Evolutionary conservation across 768 basidiomycete species (phyloP), one percentile per base, ranked within the genome.

Genomic region (Collybia sp.): DNA sequence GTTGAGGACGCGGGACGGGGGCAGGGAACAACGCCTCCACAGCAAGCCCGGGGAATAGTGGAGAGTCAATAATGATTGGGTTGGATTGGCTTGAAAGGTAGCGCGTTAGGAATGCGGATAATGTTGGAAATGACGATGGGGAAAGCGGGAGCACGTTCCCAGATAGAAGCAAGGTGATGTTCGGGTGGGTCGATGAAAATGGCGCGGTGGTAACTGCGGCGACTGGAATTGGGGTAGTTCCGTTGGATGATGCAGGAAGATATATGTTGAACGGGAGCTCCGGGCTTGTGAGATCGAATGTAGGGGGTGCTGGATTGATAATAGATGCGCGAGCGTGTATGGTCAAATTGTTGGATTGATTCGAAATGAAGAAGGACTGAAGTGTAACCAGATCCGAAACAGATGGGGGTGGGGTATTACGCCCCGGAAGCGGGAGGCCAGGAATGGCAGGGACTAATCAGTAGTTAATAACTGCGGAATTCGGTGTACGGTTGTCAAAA

Each of bases 121-220:
- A 67, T 3, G 70, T 47, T 1, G 70, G 57, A 10, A 76, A 62
- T 9, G 70, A 47, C 2, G 61, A 42, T 2, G 62, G 36, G 2
- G 68, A 58, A 3, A 88, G 60, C 4, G 85, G 76, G 30, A 85
- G 70, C 20, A 87, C 73, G 13, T 50, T 60, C 19, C 88, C 88
- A 11, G 66, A 61, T 31, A 88, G 64, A 30, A 62, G 52, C 17
- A 90, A 55, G 0, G 83, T 79, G 43, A 84, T 73, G 56, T 88
- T 89, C 11, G 85, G 84, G 53, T 81, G 80, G 0, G 79, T 82
- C 40, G 87, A 72, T 0, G 61, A 56, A 57, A 88, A 82, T 1
- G 84, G 77, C 2, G 67, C 59, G 3, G 80, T 78, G 34, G 68
- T 57, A 12, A 82, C 76, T 4, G 75, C 67, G 15, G 81, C 83